Conservation (phyloP, 108 stramenopile genomes). For the Cyclostephanos tholiformis region DNA sequence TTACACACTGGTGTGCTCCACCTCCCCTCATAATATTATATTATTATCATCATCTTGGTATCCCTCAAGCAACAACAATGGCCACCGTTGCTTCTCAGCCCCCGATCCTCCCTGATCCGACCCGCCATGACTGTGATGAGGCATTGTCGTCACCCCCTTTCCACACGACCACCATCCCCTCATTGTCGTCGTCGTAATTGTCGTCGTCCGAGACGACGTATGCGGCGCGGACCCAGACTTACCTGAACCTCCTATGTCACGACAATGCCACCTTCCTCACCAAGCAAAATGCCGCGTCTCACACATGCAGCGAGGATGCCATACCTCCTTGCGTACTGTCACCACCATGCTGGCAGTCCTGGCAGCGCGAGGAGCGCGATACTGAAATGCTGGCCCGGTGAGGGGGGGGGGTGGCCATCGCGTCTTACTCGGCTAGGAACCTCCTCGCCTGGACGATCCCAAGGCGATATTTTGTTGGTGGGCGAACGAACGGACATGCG, state of each 20-base stretch:
- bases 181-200: not conserved
- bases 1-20: too few species aligned
- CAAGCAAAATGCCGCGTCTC: slow-evolving; percentile 70
- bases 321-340: slow-evolving; percentile 75
- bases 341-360: slow-evolving; percentile 66
- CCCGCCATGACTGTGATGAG: too few species aligned
- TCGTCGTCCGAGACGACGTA: slow-evolving; percentile 51
- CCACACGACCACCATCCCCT: not conserved
- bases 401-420: too few species aligned
- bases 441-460: too few species aligned
- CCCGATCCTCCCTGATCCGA: too few species aligned
- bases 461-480: too few species aligned
- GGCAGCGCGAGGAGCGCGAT: slow-evolving; percentile 61
- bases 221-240: slow-evolving; percentile 76
- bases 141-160: not conserved
- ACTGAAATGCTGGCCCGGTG: slow-evolving; percentile 28
- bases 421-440: too few species aligned
- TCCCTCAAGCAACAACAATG: too few species aligned
- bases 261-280: slow-evolving; percentile 85
- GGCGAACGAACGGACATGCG: too few species aligned
- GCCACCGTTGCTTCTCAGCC: too few species aligned
- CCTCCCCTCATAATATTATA: too few species aligned
- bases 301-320: slow-evolving; percentile 55
- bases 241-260: slow-evolving; percentile 66
- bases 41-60: too few species aligned